These are phyloP conservation scores for Peronosclerospora sorghi DNA, from an alignment of 352 stramenopile genomes.

Conservation along the genomic window DNA sequence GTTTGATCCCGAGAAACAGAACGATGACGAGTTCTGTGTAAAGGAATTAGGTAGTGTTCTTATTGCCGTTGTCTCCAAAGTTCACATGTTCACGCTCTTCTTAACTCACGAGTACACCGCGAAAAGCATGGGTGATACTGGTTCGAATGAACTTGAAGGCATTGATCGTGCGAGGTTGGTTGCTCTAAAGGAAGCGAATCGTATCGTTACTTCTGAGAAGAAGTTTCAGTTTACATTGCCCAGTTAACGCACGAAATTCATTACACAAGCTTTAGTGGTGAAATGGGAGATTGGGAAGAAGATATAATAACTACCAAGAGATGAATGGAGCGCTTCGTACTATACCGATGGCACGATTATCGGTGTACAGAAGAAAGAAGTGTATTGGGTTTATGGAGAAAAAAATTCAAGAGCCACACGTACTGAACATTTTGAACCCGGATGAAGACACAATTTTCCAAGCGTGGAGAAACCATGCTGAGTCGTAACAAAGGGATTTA, in stretches of 20 bases:
- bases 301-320: background rate
- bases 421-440: slow-evolving; percentile 22
- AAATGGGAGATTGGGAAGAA: too few relatives aligned
- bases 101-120: slow-evolving; percentile 16
- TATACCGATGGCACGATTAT: background rate
- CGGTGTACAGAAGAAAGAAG: background rate
- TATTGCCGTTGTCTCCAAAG: background rate
- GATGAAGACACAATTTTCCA: slow-evolving; percentile 3
- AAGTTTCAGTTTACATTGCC: slow-evolving; percentile 7
- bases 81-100: slow-evolving; percentile 8
- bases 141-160: slow-evolving; percentile 10
- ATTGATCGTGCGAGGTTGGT: slow-evolving; percentile 13
- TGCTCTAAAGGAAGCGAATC: slow-evolving; percentile 13
- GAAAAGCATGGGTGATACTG: slow-evolving; percentile 15
- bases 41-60: slow-evolving; percentile 1
- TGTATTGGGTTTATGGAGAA: too few relatives aligned
- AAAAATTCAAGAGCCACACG: background rate
- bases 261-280: background rate
- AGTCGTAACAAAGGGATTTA: background rate
- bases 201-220: background rate
- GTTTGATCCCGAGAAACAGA: background rate
- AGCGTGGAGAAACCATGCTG: slow-evolving; percentile 1
- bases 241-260: background rate
- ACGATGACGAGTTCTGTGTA: background rate
- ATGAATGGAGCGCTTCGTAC: background rate